phyloP scores from a whole-genome alignment of 2,329 filamentous ascomycete genomes.

The Pestalotiopsis sp. region DNA sequence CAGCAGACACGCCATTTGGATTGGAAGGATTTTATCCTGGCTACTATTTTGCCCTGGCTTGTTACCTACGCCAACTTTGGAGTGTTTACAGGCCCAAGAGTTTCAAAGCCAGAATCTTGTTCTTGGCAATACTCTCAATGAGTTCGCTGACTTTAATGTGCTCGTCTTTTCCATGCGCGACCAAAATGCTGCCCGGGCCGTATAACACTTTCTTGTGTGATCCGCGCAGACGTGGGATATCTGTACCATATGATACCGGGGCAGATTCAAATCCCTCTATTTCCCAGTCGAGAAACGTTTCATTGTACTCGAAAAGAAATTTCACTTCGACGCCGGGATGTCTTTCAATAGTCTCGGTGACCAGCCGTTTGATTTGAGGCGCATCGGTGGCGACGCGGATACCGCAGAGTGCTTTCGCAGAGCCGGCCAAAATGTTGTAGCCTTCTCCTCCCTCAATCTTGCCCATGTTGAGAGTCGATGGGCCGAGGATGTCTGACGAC shows the following conservation, averaged over 20 bases:
- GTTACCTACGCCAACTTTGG: too few relatives aligned
- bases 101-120: slow-evolving; percentile 32
- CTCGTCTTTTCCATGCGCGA: slow-evolving; percentile 41
- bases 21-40: too few relatives aligned
- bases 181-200: slow-evolving; percentile 40
- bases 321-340: slow-evolving; percentile 37
- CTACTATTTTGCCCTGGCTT: too few relatives aligned
- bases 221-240: slow-evolving; percentile 38
- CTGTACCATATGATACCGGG: slow-evolving; percentile 41
- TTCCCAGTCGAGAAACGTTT: slow-evolving; percentile 40
- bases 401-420: slow-evolving; percentile 40
- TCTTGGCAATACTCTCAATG: slow-evolving; percentile 38
- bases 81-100: not conserved
- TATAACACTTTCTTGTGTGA: slow-evolving; percentile 39
- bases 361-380: slow-evolving; percentile 33
- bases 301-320: slow-evolving; percentile 39
- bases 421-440: slow-evolving; percentile 41
- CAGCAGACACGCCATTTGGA: too few relatives aligned
- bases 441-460: slow-evolving; percentile 40
- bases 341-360: slow-evolving; percentile 32
- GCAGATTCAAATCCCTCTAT: slow-evolving; percentile 39
- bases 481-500: slow-evolving; percentile 37
- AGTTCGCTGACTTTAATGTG: slow-evolving; percentile 37
- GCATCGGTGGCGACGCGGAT: slow-evolving; percentile 40
- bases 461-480: slow-evolving; percentile 42